A percentile compares a stretch with the other conserved stretches of the same genome.
These are phyloP conservation scores for Tricholoma saponaceum DNA, from an alignment of 768 basidiomycete species.

Conservation along the genomic window DNA sequence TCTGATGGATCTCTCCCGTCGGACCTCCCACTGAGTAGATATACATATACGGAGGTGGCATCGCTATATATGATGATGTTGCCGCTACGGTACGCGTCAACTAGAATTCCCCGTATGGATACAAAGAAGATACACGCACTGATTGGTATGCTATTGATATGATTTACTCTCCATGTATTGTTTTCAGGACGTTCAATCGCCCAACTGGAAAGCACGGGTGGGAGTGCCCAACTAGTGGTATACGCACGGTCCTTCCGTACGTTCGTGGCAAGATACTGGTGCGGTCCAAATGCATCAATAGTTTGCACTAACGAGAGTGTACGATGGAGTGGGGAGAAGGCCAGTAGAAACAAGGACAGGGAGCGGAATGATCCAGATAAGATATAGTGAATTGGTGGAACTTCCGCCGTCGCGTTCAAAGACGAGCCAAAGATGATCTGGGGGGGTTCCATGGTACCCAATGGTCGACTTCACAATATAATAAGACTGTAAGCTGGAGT, in stretches of 20 bases:
- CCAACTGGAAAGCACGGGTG: slow-evolving; percentile 46
- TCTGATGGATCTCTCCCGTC: slow-evolving; percentile 42
- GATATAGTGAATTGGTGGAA: slow-evolving; percentile 27
- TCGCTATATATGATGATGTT: slow-evolving; percentile 47
- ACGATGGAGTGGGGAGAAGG: slow-evolving; percentile 38
- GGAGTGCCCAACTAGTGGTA: slow-evolving; percentile 48
- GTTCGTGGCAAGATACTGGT: slow-evolving; percentile 45
- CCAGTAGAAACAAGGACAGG: slow-evolving; percentile 44
- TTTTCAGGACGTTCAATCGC: slow-evolving; percentile 24
- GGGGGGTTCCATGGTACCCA: slow-evolving; percentile 14
- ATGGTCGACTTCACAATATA: neutral
- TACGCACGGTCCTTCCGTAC: slow-evolving; percentile 33
- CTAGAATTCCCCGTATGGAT: neutral
- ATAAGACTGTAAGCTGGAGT: no score
- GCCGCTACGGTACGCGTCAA: slow-evolving; percentile 34
- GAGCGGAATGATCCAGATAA: slow-evolving; percentile 51
- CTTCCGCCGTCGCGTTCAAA: slow-evolving; percentile 2
- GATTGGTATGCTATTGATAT: slow-evolving; percentile 42
- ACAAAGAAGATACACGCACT: slow-evolving; percentile 25
- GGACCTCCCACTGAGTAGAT: slow-evolving; percentile 50
- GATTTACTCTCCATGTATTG: slow-evolving; percentile 27
- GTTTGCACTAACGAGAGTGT: slow-evolving; percentile 37
- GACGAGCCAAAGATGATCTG: slow-evolving; percentile 6
- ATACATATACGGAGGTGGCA: slow-evolving; percentile 44
- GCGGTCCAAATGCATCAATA: slow-evolving; percentile 43